A percentile compares a stretch with the other conserved stretches of the same genome.
Evolutionary conservation across 179 eudicot genomes (phyloP).

Genomic region (Pouteria campechiana): DNA sequence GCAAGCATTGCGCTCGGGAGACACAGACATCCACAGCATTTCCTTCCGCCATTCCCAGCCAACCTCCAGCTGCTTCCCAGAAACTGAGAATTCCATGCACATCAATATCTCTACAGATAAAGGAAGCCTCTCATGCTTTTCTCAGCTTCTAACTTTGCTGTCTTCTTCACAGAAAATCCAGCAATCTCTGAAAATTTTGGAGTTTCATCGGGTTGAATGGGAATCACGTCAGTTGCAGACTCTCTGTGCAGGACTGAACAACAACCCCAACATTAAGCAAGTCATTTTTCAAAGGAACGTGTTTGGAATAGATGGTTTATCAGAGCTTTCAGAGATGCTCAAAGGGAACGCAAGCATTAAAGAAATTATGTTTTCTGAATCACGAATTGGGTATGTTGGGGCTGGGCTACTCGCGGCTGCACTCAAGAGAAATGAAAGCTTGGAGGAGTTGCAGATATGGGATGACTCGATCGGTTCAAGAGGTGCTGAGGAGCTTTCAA

Average conservation of each 20-base stretch:
- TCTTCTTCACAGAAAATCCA: slow-evolving; percentile 17
- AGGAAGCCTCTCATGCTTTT: slow-evolving; percentile 27
- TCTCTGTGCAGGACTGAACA: slow-evolving; percentile 34
- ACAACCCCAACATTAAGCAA: slow-evolving; percentile 30
- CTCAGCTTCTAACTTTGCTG: slow-evolving; percentile 34
- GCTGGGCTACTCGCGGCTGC: slow-evolving; percentile 62
- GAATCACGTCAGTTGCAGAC: slow-evolving; percentile 30
- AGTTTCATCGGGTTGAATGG: slow-evolving; percentile 74
- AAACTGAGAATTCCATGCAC: slow-evolving; percentile 52
- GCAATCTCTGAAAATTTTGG: slow-evolving; percentile 31
- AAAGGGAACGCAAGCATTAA: slow-evolving; percentile 42
- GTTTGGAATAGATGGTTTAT: slow-evolving; percentile 40
- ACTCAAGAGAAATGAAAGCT: slow-evolving; percentile 45
- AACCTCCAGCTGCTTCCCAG: slow-evolving; percentile 44
- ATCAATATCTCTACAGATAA: slow-evolving; percentile 44
- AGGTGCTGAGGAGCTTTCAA: slow-evolving; percentile 86
- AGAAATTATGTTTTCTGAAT: slow-evolving; percentile 57
- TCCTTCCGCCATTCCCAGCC: too few species aligned
- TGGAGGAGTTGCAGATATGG: slow-evolving; percentile 87
- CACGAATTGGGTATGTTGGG: slow-evolving; percentile 56
- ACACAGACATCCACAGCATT: too few species aligned
- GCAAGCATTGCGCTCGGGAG: too few species aligned
- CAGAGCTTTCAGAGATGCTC: slow-evolving; percentile 42
- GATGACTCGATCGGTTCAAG: slow-evolving; percentile 70
- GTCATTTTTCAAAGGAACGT: slow-evolving; percentile 42